A percentile compares a stretch with the other conserved stretches of the same genome.
These are phyloP conservation scores for Pistacia integerrima DNA, from an alignment of 345 rosid species.

Conservation along the genomic window DNA sequence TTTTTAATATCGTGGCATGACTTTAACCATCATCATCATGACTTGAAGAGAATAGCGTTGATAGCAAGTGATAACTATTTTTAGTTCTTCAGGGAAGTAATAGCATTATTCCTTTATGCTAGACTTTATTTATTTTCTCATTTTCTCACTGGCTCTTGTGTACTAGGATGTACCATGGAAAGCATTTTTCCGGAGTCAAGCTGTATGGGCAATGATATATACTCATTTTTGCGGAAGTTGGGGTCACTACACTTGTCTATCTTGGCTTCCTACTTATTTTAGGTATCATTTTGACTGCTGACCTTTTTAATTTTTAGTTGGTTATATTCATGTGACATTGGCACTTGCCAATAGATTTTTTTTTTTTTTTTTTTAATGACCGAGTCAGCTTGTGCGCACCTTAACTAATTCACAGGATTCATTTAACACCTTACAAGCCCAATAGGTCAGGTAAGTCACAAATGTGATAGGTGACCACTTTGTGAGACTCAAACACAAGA, in stretches of 20 bases:
- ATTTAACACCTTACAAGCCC: too few species aligned
- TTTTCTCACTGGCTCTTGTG: conserved; percentile 29
- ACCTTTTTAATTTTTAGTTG: not conserved
- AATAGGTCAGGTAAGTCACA: too few species aligned
- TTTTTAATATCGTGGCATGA: not conserved
- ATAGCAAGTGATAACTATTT: not conserved
- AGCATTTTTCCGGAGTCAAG: conserved; percentile 66
- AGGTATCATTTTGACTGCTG: conserved; percentile 48
- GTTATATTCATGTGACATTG: not conserved
- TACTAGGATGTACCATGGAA: conserved; percentile 90
- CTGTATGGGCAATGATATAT: conserved; percentile 96
- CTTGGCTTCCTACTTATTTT: conserved; percentile 96
- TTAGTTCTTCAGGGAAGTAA: not conserved
- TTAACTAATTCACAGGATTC: too few species aligned
- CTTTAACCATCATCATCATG: not conserved
- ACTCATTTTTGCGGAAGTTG: conserved; percentile 98
- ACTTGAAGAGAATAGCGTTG: not conserved
- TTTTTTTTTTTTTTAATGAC: too few species aligned
- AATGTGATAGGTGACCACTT: too few species aligned
- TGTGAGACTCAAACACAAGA: too few species aligned
- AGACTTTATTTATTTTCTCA: not conserved
- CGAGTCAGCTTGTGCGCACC: too few species aligned
- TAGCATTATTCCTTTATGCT: conserved; percentile 8
- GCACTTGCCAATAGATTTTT: not conserved
- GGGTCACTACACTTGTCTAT: conserved; percentile 90